These are phyloP conservation scores for Aegilops bicornis DNA, from an alignment of 176 grass and related monocot genomes.

Conservation along the genomic window DNA sequence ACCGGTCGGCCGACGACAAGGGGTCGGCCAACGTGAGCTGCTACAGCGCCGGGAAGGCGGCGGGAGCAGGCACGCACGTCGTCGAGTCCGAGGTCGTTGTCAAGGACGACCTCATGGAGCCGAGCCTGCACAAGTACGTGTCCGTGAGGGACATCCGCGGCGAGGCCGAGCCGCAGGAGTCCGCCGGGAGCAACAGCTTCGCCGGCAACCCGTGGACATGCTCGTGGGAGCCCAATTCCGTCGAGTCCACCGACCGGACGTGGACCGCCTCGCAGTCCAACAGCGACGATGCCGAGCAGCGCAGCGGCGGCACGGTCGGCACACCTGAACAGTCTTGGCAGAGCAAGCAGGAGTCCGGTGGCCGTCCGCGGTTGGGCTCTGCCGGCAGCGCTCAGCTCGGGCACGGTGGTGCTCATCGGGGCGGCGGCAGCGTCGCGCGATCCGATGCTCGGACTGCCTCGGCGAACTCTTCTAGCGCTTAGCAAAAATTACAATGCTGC, in stretches of 20 bases:
- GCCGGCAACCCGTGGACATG: conserved; percentile 59
- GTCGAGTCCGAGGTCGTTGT: conserved; percentile 66
- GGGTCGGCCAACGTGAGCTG: conserved; percentile 42
- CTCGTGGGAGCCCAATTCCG: conserved; percentile 73
- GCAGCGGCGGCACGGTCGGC: conserved; percentile 8
- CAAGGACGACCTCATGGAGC: conserved; percentile 76
- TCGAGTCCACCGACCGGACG: conserved; percentile 62
- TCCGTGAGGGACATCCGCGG: conserved; percentile 60
- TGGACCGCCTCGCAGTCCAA: conserved; percentile 53
- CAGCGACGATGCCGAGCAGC: conserved; percentile 62
- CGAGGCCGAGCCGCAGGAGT: conserved; percentile 74
- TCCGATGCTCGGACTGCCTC: conserved; percentile 19
- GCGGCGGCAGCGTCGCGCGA: conserved; percentile 18
- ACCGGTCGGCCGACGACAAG: conserved; percentile 38
- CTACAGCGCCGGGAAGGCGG: neutral
- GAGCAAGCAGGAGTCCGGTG: conserved; percentile 32
- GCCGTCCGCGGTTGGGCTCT: neutral
- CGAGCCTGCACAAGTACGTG: conserved; percentile 87
- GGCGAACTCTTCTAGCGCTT: conserved; percentile 1
- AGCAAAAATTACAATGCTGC: neutral
- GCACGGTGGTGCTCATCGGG: conserved; percentile 21
- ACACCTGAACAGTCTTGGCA: conserved; percentile 28
- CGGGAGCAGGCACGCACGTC: conserved; percentile 5
- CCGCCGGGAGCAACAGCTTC: conserved; percentile 90
- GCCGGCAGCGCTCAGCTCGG: conserved; percentile 27